Conservation (phyloP, 495 filamentous ascomycete genomes). For the Jackrogersella multiformis region DNA sequence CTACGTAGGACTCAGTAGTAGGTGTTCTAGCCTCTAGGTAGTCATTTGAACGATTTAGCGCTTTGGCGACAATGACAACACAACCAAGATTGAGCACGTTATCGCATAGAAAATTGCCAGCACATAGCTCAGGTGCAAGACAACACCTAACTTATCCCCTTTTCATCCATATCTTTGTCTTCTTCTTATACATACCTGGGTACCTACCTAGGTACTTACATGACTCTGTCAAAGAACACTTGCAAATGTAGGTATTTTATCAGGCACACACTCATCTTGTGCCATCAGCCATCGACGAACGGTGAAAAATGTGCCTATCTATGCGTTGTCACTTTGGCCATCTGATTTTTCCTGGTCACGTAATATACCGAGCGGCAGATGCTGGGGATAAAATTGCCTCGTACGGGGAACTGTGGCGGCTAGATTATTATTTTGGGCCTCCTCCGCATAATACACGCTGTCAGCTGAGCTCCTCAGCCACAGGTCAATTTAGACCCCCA, state of each 20-base stretch:
- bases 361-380: slow-evolving; percentile 30
- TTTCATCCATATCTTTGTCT: background rate
- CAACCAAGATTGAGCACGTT: slow-evolving; percentile 36
- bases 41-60: slow-evolving; percentile 42
- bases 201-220: too few relatives aligned
- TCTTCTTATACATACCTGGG: slow-evolving; percentile 7
- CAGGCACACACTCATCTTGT: slow-evolving; percentile 38
- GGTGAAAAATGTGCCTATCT: slow-evolving; percentile 18
- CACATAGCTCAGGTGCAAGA: slow-evolving; percentile 41
- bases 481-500: slow-evolving; percentile 29
- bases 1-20: too few relatives aligned
- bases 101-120: slow-evolving; percentile 28
- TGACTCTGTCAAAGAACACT: background rate
- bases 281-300: slow-evolving; percentile 23
- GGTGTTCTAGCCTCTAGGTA: too few relatives aligned
- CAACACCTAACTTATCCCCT: slow-evolving; percentile 23
- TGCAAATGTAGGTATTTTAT: slow-evolving; percentile 16
- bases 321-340: slow-evolving; percentile 32
- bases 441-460: slow-evolving; percentile 33
- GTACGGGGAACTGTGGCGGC: slow-evolving; percentile 37
- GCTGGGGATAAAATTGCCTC: slow-evolving; percentile 28
- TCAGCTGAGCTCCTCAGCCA: slow-evolving; percentile 42
- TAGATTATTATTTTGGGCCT: slow-evolving; percentile 17
- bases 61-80: slow-evolving; percentile 35
- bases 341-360: slow-evolving; percentile 31